Conservation (phyloP, 2,329 filamentous ascomycete genomes). For the Claviceps pusilla region DNA sequence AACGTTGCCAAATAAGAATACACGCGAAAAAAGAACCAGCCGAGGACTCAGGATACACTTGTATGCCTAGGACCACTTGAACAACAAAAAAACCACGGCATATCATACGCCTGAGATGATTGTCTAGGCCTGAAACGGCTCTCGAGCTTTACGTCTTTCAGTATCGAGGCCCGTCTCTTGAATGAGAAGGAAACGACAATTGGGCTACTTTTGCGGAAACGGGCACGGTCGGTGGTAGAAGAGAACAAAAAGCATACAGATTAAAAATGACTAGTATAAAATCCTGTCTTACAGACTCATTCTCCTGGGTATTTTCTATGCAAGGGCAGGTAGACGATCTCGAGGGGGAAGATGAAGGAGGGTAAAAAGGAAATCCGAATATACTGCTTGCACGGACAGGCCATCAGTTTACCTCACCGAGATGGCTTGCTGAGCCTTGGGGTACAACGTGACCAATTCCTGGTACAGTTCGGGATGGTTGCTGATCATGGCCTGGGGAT, state of each 20-base stretch:
- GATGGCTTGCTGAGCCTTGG: conserved; percentile 65
- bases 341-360: neutral
- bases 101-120: too few relatives aligned
- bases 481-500: conserved; percentile 57
- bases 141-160: too few relatives aligned
- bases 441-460: conserved; percentile 67
- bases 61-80: too few relatives aligned
- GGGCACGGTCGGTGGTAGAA: too few relatives aligned
- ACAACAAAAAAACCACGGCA: too few relatives aligned
- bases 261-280: neutral
- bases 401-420: conserved; percentile 15
- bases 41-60: too few relatives aligned
- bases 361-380: neutral
- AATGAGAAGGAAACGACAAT: too few relatives aligned
- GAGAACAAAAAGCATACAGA: neutral
- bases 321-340: neutral
- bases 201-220: too few relatives aligned
- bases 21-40: too few relatives aligned
- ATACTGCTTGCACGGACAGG: neutral
- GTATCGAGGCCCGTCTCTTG: too few relatives aligned
- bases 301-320: neutral
- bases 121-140: too few relatives aligned
- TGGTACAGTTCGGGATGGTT: conserved; percentile 73
- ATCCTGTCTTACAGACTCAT: neutral
- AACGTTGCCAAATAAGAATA: too few relatives aligned